These are phyloP conservation scores for Termitomyces sp. DNA, from an alignment of 768 basidiomycete species.

Conservation along the genomic window DNA sequence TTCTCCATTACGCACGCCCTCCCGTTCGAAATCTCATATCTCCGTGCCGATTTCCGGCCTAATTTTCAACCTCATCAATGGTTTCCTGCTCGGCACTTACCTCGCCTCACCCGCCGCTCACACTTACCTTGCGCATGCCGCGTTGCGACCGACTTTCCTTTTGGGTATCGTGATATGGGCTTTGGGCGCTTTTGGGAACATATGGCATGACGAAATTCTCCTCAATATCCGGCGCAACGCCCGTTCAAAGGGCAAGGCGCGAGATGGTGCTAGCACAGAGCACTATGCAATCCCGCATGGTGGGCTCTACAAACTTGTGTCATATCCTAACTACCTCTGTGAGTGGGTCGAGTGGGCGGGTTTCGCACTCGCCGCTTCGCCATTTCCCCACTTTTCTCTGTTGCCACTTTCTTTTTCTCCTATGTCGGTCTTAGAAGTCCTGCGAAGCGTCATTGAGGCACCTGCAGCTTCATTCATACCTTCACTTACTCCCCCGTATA, in stretches of 20 bases:
- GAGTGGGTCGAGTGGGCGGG: conserved; percentile 96
- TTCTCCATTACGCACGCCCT: conserved; percentile 75
- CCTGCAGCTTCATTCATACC: conserved; percentile 32
- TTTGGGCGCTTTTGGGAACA: conserved; percentile 69
- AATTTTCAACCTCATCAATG: conserved; percentile 71
- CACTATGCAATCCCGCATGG: conserved; percentile 66
- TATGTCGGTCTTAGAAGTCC: conserved; percentile 14
- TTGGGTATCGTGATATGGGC: conserved; percentile 62
- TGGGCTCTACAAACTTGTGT: conserved; percentile 68
- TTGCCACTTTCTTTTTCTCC: conserved; percentile 13
- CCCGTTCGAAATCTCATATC: conserved; percentile 71
- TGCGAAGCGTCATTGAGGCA: neutral
- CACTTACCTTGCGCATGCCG: conserved; percentile 29
- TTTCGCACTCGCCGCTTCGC: conserved; percentile 72
- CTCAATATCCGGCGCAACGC: conserved; percentile 73
- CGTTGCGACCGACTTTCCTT: conserved; percentile 42
- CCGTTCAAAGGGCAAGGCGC: conserved; percentile 25
- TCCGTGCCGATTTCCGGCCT: conserved; percentile 49
- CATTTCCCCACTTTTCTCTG: conserved; percentile 26
- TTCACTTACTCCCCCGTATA: conserved; percentile 63
- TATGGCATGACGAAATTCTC: conserved; percentile 88
- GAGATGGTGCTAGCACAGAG: conserved; percentile 11
- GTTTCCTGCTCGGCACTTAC: conserved; percentile 62
- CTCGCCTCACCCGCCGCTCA: conserved; percentile 53
- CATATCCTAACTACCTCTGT: conserved; percentile 91